phyloP scores from a whole-genome alignment of 1,139 yeast genomes.

The Zygoascus hellenicus region DNA sequence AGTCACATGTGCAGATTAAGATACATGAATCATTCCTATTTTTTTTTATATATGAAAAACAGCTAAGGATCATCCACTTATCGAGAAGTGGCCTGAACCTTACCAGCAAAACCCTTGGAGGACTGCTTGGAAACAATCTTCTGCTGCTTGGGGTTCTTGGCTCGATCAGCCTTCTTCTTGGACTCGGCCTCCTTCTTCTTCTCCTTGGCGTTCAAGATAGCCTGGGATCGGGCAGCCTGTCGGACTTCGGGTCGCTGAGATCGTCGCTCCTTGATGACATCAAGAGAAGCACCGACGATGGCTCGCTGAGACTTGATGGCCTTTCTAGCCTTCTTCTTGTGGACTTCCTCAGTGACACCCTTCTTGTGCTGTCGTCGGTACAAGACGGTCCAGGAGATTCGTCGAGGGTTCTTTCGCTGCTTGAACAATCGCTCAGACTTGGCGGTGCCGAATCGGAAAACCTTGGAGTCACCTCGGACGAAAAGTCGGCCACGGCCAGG shows the following conservation, averaged over 20 bases:
- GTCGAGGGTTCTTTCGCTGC: slow-evolving; percentile 99
- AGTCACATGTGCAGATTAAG: neutral
- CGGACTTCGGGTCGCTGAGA: slow-evolving; percentile 93
- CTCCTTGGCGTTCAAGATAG: slow-evolving; percentile 88
- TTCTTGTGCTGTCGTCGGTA: slow-evolving; percentile 99
- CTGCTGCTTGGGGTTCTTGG: slow-evolving; percentile 84
- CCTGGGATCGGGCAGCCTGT: slow-evolving; percentile 94
- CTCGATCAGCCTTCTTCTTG: slow-evolving; percentile 94
- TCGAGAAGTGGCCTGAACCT: slow-evolving; percentile 96
- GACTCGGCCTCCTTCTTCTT: slow-evolving; percentile 91
- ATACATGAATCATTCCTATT: slow-evolving; percentile 6
- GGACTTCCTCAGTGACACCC: slow-evolving; percentile 97
- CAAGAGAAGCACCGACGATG: slow-evolving; percentile 98
- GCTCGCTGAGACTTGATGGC: slow-evolving; percentile 98
- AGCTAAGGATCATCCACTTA: slow-evolving; percentile 37
- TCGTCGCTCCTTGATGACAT: slow-evolving; percentile 97
- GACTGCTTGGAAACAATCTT: slow-evolving; percentile 53
- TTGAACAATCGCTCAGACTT: slow-evolving; percentile 97
- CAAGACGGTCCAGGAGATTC: slow-evolving; percentile 98
- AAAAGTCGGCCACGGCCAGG: slow-evolving; percentile 99
- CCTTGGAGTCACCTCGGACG: slow-evolving; percentile 99
- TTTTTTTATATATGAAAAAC: neutral
- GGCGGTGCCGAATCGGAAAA: slow-evolving; percentile 98
- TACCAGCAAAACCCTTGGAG: slow-evolving; percentile 39
- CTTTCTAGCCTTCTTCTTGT: slow-evolving; percentile 97